These are phyloP conservation scores for Cicer bijugum DNA, from an alignment of 306 rosid genomes.

Conservation along the genomic window DNA sequence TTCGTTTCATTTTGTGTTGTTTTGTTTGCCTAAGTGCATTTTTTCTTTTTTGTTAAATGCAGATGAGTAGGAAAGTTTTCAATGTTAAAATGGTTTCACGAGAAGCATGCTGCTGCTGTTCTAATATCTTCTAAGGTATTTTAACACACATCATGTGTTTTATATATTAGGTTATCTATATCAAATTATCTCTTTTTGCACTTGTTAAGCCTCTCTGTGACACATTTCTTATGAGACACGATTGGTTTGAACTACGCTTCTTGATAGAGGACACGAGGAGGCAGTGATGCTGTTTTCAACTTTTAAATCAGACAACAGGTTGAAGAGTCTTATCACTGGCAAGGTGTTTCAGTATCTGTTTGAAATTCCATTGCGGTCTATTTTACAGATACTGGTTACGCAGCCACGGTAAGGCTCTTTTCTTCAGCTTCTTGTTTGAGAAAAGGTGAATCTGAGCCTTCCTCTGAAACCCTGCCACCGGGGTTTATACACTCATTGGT, in stretches of 20 bases:
- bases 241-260: background rate
- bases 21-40: background rate
- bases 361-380: background rate
- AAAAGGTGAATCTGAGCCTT: constrained; percentile 44
- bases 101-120: background rate
- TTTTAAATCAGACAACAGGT: constrained; percentile 25
- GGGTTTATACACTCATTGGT: constrained; percentile 22
- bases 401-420: constrained; percentile 40
- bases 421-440: constrained; percentile 2
- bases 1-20: background rate
- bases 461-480: background rate
- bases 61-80: background rate
- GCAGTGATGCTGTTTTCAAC: constrained; percentile 41
- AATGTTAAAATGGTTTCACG: background rate
- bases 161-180: background rate
- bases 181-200: background rate
- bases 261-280: constrained; percentile 8
- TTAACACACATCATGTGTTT: background rate
- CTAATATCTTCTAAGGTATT: background rate
- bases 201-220: background rate
- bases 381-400: constrained; percentile 33
- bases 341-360: constrained; percentile 39
- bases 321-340: constrained; percentile 35
- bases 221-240: background rate
- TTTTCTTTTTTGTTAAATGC: background rate